Base-by-base conservation (phyloP, 768 basidiomycete genomes). In the Tremella yokohamensis region DNA sequence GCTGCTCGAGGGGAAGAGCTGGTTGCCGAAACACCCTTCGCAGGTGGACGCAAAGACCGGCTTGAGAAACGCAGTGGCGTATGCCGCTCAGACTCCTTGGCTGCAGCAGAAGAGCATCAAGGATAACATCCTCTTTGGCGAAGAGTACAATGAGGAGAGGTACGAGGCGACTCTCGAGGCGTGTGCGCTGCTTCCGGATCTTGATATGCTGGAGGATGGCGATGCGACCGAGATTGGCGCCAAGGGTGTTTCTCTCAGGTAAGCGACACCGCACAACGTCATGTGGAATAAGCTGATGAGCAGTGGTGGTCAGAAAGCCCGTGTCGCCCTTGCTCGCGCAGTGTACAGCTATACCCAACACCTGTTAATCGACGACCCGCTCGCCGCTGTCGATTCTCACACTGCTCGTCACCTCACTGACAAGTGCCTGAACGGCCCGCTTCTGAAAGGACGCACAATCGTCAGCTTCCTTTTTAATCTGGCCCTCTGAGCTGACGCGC, bases 1-100 rank as follows among this genome's bases (percentile, higher is more conserved):
- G 37, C 61, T 73, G 64, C 80, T 70, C 12, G 52, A 81, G 12
- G 83, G 83, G 0, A 76, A 79, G 13, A 80, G 88, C 49, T 81
- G 85, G 62, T 82, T 89, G 79, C 80, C 83, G 6, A 90, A 90
- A 74, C 79, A 85, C 58, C 75, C 83, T 0, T 81, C 82, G 15
- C 79, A 68, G 29, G 65, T 78, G 8, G 76, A 79, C 54, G 11
- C 52, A 13, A 63, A 68, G 18, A 60, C 74, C 19, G 77, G 78
- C 1, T 58, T 79, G 25, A 54, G 72, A 9, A 76, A 80, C 52
- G 70, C 83, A 1, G 82, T 89, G 11, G 85, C 87, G 0, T 89
- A 88, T 64, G 85, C 85, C 15, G 82, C 86, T 0, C 88, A 90
- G 66, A 81, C 83, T 0, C 75, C 77, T 12, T 78, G 78, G 78